Conservation (phyloP, 2,329 filamentous ascomycete genomes). For the Zarea fungicola region DNA sequence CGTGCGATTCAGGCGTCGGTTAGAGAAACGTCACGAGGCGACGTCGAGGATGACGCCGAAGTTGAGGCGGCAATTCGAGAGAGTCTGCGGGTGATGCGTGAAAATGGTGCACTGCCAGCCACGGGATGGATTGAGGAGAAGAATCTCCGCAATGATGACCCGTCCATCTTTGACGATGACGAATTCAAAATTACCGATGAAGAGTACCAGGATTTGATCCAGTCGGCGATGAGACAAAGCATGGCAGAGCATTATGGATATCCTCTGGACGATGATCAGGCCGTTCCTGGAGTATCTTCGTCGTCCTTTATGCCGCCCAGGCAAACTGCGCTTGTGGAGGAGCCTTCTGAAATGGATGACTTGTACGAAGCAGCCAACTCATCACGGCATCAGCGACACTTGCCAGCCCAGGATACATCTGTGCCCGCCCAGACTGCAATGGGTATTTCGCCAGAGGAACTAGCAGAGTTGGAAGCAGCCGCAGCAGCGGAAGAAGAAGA, state of each 20-base stretch:
- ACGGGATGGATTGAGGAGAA: constrained; percentile 14
- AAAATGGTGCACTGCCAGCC: constrained; percentile 19
- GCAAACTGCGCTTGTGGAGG: neutral
- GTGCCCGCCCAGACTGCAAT: no score
- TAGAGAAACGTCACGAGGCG: constrained; percentile 62
- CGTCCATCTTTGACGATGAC: constrained; percentile 32
- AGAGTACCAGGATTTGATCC: constrained; percentile 52
- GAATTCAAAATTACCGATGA: constrained; percentile 48
- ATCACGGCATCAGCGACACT: neutral
- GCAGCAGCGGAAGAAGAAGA: constrained; percentile 36
- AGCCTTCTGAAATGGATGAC: constrained; percentile 5
- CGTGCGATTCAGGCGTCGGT: constrained; percentile 67
- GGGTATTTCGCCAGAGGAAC: constrained; percentile 12
- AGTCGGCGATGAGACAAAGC: constrained; percentile 51
- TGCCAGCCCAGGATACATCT: constrained; percentile 12
- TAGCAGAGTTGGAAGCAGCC: constrained; percentile 6
- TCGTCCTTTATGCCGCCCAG: neutral
- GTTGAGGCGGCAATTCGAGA: constrained; percentile 71
- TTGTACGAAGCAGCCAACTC: constrained; percentile 18
- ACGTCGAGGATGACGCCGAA: constrained; percentile 62
- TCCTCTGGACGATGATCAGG: constrained; percentile 17
- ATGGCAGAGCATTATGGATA: constrained; percentile 24
- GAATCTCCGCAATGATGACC: constrained; percentile 22
- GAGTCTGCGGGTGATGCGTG: constrained; percentile 55
- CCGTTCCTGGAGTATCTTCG: constrained; percentile 7